Base-by-base conservation (phyloP, 1,139 yeast species). In the Hyphopichia burtonii region DNA sequence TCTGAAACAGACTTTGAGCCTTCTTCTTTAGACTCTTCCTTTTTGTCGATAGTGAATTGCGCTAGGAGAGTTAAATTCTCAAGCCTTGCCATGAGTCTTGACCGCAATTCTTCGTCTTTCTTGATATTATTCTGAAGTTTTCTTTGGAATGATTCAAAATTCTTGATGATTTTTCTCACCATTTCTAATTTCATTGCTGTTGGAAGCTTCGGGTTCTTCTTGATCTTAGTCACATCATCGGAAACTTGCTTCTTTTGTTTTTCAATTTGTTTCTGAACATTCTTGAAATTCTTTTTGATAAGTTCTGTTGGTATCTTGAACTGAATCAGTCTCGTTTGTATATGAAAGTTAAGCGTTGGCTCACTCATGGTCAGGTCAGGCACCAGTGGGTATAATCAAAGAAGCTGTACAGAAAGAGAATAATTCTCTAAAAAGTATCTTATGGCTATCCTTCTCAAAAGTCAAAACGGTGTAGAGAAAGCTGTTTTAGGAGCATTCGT, bases 281-380 rank as follows among this genome's bases (percentile, higher is more conserved):
- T 56, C 55, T 79, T 82, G 59, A 80, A 74, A 53, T 83, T 83
- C 63, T 76, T 79, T 50, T 72, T 72, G 38, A 82, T 63, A 15
- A 83, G 63, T 50, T 83, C 88, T 18, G 74, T 66, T 1, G 91
- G 91, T 1, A 83, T 78, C 41, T 71, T 71, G 60, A 83, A 82
- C 44, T 77, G 79, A 2, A 81, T 71, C 57, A 71, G 74, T 49
- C 76, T 59, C 1, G 73, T 59, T 45, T 70, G 75, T 18, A 71
- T 57, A 38, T 68, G 73, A 55, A 72, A 72, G 49, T 68, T 68
- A 16, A 72, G 45, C 0, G 72, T 66, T 6, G 74, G 71, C 36
- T 69, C 73, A 46, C 66, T 66, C 75, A 70, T 69, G 16, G 4
- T 15, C n/a, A 25, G 4, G 11, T 9, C 11, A 25, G 7, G 12